Percentiles rank a stretch among this genome's conserved stretches.
These are phyloP conservation scores for Beauveria pseudobassiana DNA, from an alignment of 2,329 filamentous ascomycete species.

Conservation along the genomic window DNA sequence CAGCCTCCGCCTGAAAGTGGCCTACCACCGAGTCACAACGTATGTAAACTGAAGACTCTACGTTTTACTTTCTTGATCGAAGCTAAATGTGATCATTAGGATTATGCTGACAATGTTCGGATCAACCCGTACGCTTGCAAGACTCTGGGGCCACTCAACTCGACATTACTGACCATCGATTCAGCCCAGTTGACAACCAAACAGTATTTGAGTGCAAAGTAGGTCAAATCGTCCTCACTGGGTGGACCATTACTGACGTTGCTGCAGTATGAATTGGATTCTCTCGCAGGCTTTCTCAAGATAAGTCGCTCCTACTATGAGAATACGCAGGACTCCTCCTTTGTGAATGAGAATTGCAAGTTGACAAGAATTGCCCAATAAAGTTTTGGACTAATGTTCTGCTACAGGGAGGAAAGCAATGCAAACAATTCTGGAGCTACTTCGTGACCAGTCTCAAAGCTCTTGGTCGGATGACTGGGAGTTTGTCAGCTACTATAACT, in stretches of 20 bases:
- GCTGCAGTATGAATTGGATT: slow-evolving; percentile 79
- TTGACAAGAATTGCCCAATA: not conserved
- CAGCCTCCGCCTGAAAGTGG: slow-evolving; percentile 74
- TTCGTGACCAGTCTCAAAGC: slow-evolving; percentile 21
- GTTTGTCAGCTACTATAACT: slow-evolving; percentile 24
- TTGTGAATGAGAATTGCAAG: slow-evolving; percentile 41
- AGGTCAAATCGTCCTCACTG: slow-evolving; percentile 39
- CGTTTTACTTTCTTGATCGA: not conserved
- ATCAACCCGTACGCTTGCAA: slow-evolving; percentile 19
- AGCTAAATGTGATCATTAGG: slow-evolving; percentile 1
- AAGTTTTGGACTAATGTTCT: slow-evolving; percentile 11
- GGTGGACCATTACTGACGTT: not conserved
- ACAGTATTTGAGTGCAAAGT: slow-evolving; percentile 23
- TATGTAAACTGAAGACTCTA: not conserved
- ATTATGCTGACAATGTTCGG: slow-evolving; percentile 17
- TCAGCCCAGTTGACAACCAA: slow-evolving; percentile 19
- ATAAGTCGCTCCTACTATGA: slow-evolving; percentile 70
- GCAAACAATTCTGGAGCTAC: slow-evolving; percentile 20
- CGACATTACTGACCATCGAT: not conserved
- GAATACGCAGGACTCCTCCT: slow-evolving; percentile 59
- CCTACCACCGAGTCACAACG: slow-evolving; percentile 19
- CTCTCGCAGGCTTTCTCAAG: slow-evolving; percentile 77
- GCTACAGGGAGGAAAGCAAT: slow-evolving; percentile 60
- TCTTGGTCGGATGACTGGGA: slow-evolving; percentile 19
- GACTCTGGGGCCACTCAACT: not conserved